Evolutionary conservation across 305 asterid species (phyloP).

Genomic region (Euphrasia arctica): DNA sequence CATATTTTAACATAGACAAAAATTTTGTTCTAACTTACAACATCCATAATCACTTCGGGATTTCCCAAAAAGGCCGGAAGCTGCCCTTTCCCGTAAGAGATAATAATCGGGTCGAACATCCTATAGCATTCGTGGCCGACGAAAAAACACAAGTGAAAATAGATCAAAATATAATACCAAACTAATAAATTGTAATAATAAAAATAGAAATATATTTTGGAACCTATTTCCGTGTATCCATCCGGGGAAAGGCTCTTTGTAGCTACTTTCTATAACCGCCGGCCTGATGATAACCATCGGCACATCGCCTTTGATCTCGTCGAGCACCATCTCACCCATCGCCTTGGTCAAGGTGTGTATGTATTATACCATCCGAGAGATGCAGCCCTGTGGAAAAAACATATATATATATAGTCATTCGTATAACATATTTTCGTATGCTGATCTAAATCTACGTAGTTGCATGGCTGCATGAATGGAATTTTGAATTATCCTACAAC

Average conservation of each 20-base stretch:
- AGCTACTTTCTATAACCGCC: conserved; percentile 37
- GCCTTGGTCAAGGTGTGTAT: conserved; percentile 43
- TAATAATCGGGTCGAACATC: conserved; percentile 34
- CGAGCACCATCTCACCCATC: conserved; percentile 44
- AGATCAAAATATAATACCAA: background rate
- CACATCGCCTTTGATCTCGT: conserved; percentile 33
- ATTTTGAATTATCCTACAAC: too few species aligned
- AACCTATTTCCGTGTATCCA: conserved; percentile 50
- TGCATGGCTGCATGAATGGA: too few species aligned
- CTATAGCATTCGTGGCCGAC: conserved; percentile 6
- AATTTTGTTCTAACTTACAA: conserved; percentile 24
- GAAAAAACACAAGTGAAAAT: background rate
- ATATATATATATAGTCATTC: too few species aligned
- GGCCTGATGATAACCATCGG: conserved; percentile 45
- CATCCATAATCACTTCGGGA: conserved; percentile 29
- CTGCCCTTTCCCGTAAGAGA: conserved; percentile 39
- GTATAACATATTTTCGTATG: too few species aligned
- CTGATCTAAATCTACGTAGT: too few species aligned
- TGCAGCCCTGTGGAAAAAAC: conserved; percentile 28
- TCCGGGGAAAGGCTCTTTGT: conserved; percentile 41
- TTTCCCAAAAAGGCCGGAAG: conserved; percentile 35
- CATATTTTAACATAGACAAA: too few species aligned
- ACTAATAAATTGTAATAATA: too few species aligned
- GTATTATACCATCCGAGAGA: conserved; percentile 38
- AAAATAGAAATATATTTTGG: too few species aligned